Conservation (phyloP, 108 stramenopile genomes). For the Nannochloropsis granulata region DNA sequence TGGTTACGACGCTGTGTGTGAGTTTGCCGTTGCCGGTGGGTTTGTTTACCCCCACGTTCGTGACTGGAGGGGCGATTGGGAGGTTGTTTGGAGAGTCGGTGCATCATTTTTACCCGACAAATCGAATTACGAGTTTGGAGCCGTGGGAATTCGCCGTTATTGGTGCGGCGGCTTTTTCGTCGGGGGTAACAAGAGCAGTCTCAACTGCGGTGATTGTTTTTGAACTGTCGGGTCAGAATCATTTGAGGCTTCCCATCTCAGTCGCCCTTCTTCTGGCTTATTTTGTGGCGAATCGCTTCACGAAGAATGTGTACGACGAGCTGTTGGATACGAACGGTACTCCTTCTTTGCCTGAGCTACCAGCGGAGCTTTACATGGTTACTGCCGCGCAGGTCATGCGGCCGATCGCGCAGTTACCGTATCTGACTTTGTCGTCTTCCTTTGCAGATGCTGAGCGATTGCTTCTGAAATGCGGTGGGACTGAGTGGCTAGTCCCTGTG, state of each 20-base stretch:
- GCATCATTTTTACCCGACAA: neutral
- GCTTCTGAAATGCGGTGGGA: neutral
- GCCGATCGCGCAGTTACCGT: neutral
- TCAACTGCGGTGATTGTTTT: constrained; percentile 35
- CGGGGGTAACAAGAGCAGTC: constrained; percentile 29
- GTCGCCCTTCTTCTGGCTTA: constrained; percentile 32
- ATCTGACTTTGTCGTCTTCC: neutral
- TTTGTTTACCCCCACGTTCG: constrained; percentile 27
- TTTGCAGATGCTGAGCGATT: neutral
- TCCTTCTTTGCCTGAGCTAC: constrained; percentile 14
- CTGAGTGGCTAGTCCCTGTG: neutral
- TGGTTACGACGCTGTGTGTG: constrained; percentile 26
- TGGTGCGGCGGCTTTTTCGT: constrained; percentile 32
- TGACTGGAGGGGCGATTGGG: constrained; percentile 29
- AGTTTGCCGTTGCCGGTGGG: constrained; percentile 31
- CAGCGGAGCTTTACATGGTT: neutral
- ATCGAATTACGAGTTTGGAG: neutral
- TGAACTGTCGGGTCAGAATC: constrained; percentile 31
- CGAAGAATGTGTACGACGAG: constrained; percentile 34
- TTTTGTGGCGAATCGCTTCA: constrained; percentile 33
- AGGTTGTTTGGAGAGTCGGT: constrained; percentile 19
- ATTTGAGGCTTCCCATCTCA: constrained; percentile 33
- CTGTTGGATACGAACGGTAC: constrained; percentile 29
- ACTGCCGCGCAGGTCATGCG: constrained; percentile 4
- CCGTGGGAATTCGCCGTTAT: constrained; percentile 39